These are phyloP conservation scores for Xylaria hypoxylon DNA, from an alignment of 2,329 filamentous ascomycete genomes.

Conservation along the genomic window DNA sequence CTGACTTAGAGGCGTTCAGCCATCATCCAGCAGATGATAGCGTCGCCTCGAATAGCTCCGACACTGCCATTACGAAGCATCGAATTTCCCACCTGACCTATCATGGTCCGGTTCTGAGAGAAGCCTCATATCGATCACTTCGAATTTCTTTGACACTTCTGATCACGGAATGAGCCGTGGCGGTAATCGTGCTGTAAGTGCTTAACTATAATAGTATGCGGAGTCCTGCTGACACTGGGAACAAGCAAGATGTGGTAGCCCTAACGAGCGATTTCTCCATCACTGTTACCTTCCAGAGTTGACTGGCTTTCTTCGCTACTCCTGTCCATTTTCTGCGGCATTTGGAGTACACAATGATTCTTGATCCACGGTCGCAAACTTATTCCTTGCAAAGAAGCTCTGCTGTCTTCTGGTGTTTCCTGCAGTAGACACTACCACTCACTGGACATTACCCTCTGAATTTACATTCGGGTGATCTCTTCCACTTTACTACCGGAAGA, in stretches of 20 bases:
- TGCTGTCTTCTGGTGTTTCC: slow-evolving; percentile 25
- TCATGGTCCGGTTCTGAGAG: slow-evolving; percentile 28
- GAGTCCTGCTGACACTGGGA: slow-evolving; percentile 30
- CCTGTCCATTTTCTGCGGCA: slow-evolving; percentile 27
- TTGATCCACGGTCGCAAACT: slow-evolving; percentile 26
- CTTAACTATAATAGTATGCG: slow-evolving; percentile 30
- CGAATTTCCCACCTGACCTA: slow-evolving; percentile 24
- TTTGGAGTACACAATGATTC: slow-evolving; percentile 25
- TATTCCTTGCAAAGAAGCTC: slow-evolving; percentile 26
- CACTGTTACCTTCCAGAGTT: slow-evolving; percentile 24
- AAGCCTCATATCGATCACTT: slow-evolving; percentile 27
- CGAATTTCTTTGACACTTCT: slow-evolving; percentile 26
- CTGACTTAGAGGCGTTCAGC: slow-evolving; percentile 22
- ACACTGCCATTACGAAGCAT: slow-evolving; percentile 28
- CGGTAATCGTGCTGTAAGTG: slow-evolving; percentile 27
- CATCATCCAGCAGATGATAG: slow-evolving; percentile 16
- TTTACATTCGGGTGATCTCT: slow-evolving; percentile 28
- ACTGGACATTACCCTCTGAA: slow-evolving; percentile 28
- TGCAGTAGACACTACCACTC: slow-evolving; percentile 26
- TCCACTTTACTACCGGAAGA: slow-evolving; percentile 24
- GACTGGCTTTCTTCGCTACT: slow-evolving; percentile 29
- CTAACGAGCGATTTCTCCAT: slow-evolving; percentile 27
- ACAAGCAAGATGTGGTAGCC: slow-evolving; percentile 29
- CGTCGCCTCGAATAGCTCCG: slow-evolving; percentile 22
- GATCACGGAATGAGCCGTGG: slow-evolving; percentile 23